phyloP scores from a whole-genome alignment of 371 early-diverging fungal species.

The Mortierella sp. region DNA sequence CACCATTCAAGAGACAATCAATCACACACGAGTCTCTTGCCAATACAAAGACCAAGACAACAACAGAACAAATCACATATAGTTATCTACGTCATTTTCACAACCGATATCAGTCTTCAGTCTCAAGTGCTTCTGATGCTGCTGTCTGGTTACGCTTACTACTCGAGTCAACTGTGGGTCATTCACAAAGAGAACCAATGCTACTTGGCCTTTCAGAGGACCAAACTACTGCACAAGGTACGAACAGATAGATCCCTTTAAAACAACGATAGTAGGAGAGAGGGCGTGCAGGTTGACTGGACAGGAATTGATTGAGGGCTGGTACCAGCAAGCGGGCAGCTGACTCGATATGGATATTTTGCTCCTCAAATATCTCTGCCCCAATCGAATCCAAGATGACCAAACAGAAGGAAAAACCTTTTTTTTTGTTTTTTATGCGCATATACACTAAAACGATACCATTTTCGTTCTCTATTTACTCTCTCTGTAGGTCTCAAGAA shows the following conservation, averaged over 20 bases:
- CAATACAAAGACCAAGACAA: not conserved
- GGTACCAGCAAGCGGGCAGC: not conserved
- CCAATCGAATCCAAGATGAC: not conserved
- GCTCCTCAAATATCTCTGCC: not conserved
- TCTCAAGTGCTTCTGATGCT: not conserved
- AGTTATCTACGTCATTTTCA: slow-evolving; percentile 3
- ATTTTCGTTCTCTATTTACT: slow-evolving; percentile 1
- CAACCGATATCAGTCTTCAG: not conserved
- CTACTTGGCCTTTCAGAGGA: slow-evolving; percentile 18
- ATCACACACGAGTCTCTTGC: not conserved
- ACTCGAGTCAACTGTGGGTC: slow-evolving; percentile 11
- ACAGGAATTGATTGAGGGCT: not conserved
- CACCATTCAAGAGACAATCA: not conserved
- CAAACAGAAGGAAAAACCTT: slow-evolving; percentile 1
- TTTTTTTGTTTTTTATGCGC: not conserved
- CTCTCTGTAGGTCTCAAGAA: slow-evolving; percentile 7
- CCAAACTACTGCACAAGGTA: slow-evolving; percentile 4
- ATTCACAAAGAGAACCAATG: slow-evolving; percentile 5
- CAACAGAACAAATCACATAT: not conserved
- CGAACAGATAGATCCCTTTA: not conserved
- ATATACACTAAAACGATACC: not conserved
- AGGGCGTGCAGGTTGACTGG: not conserved
- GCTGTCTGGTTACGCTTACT: slow-evolving; percentile 21
- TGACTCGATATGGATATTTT: not conserved
- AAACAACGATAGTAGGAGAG: not conserved